Base-by-base conservation (phyloP, 768 basidiomycete genomes). In the Suillus paluster region DNA sequence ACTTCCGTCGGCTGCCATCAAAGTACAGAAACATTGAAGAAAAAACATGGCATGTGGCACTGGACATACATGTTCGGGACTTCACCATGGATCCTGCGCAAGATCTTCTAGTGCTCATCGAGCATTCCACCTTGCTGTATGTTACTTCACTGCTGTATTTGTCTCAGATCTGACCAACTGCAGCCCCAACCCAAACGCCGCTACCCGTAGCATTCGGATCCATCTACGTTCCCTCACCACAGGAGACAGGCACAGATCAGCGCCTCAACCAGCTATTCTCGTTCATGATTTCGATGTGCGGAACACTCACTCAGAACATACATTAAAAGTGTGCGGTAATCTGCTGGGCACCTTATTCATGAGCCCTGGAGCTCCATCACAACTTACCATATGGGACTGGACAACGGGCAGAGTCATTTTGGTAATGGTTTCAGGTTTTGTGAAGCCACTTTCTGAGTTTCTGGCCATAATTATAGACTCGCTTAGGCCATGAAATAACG, bases 351-450 rank as follows among this genome's bases (percentile, higher is more conserved):
- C 90, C 44, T 75, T 85, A 7, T 84, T 84, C 58, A 64, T 76
- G 56, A 72, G 73, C 60, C 61, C 61, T 8, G 76, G 74, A 42
- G 62, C 59, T 8, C 68, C 69, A 38, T 82, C 79, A 34, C 82
- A 86, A 64, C 69, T 90, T 14, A 73, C 82, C 25, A 74, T 88
- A 23, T 91, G 87, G 88, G 81, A 90, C 59, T 91, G 89, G 90
- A 84, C 83, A 68, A 85, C 82, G 5, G 86, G 86, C 7, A 66
- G 70, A 11, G 68, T 77, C 8, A 70, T 85, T 65, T 61, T 82
- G 64, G 88, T 90, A 66, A 77, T 33, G 17, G 6, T 39, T 39
- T 11, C 6, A 27, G 10, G 38, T 25, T 33, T 30, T 33, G 3
- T 50, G 49, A 34, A 10, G 19, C 44, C 53, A 56, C 49, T 68